phyloP scores from a whole-genome alignment of 257 asterid genomes.

The Cynanchum wilfordii region DNA sequence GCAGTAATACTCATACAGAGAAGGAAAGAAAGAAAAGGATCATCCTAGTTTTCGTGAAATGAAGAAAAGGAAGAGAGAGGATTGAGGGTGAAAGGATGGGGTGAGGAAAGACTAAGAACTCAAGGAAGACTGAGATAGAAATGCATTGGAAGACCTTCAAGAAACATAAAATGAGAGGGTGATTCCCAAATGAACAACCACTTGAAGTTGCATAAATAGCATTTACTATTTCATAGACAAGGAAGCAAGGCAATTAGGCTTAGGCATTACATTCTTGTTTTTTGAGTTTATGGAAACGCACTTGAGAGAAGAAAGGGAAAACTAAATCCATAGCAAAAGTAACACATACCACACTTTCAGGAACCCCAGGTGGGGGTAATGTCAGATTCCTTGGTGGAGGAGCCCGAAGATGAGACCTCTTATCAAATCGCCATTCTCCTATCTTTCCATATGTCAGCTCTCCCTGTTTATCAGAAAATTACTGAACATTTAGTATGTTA shows the following conservation, averaged over 20 bases:
- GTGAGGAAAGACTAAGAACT: not conserved
- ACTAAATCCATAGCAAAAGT: slow-evolving; percentile 4
- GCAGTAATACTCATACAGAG: not conserved
- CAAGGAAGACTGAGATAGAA: not conserved
- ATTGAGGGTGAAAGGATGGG: not conserved
- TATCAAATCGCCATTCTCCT: slow-evolving; percentile 99
- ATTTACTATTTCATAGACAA: not conserved
- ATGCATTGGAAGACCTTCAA: not conserved
- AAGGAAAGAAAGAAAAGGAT: not conserved
- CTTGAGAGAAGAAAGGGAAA: not conserved
- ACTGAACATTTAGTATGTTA: not conserved
- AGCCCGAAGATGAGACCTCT: slow-evolving; percentile 70
- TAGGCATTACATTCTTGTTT: not conserved
- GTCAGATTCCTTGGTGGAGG: slow-evolving; percentile 82
- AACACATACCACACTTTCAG: slow-evolving; percentile 89
- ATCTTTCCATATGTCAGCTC: slow-evolving; percentile 75
- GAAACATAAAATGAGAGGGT: not conserved
- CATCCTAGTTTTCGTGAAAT: not conserved
- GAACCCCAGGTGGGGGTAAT: slow-evolving; percentile 94
- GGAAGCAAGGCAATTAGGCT: not conserved
- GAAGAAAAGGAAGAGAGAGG: not conserved
- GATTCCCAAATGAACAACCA: not conserved
- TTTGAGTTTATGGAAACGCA: not conserved
- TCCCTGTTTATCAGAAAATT: slow-evolving; percentile 47
- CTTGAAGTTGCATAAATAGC: not conserved